A percentile compares a stretch with the other conserved stretches of the same genome.
These are phyloP conservation scores for Pseudocercospora crystallina DNA, from an alignment of 2,329 filamentous ascomycete species.

Conservation along the genomic window DNA sequence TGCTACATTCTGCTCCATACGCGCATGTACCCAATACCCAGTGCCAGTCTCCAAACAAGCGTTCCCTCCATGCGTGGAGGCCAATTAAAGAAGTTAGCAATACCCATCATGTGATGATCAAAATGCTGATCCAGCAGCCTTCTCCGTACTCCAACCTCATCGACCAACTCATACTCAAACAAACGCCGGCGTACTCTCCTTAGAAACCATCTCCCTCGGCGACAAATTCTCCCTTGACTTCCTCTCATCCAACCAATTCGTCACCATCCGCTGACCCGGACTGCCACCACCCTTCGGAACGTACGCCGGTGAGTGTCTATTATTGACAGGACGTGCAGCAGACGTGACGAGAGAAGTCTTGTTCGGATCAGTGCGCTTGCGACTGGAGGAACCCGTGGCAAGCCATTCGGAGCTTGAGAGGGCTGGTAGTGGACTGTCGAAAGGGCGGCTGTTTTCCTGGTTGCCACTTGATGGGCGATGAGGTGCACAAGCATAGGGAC, in stretches of 20 bases:
- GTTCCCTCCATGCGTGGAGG: too few species aligned
- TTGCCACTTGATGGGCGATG: conserved; percentile 1
- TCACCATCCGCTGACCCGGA: conserved; percentile 32
- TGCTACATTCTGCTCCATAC: too few species aligned
- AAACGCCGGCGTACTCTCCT: conserved; percentile 24
- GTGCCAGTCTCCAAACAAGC: too few species aligned
- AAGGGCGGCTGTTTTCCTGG: conserved; percentile 12
- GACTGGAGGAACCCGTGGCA: conserved; percentile 20
- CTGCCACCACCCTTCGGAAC: conserved; percentile 8
- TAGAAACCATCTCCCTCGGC: neutral
- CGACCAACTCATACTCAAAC: conserved; percentile 19
- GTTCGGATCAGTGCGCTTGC: too few species aligned
- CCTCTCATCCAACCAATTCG: conserved; percentile 30
- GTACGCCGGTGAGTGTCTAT: neutral
- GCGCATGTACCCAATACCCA: too few species aligned
- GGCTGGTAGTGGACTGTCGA: conserved; percentile 22
- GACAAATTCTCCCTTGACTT: conserved; percentile 19
- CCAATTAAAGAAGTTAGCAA: too few species aligned
- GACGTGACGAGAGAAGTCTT: too few species aligned
- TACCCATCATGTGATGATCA: too few species aligned
- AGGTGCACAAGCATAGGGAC: conserved; percentile 31
- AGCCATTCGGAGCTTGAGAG: conserved; percentile 35
- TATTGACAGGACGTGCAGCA: too few species aligned
- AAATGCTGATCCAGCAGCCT: neutral
- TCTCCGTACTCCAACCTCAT: conserved; percentile 1